A percentile compares a stretch with the other conserved stretches of the same genome.
These are phyloP conservation scores for Russula compacta DNA, from an alignment of 768 basidiomycete genomes.

Conservation along the genomic window DNA sequence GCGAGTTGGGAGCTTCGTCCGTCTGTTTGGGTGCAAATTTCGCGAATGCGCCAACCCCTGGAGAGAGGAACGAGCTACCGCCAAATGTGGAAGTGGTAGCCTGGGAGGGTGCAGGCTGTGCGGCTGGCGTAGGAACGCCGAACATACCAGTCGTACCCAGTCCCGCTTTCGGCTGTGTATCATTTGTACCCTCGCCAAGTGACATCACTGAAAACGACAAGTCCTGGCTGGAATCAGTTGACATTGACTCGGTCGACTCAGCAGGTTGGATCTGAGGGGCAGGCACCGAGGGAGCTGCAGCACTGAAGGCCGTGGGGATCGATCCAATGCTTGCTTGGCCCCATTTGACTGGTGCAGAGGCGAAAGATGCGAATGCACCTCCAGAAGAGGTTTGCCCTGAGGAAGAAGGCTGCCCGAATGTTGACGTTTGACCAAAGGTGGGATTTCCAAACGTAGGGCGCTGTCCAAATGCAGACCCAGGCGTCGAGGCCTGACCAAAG, in stretches of 20 bases:
- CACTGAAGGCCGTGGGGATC: background rate
- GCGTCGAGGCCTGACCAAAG: conserved; percentile 10
- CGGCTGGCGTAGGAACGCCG: conserved; percentile 20
- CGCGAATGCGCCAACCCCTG: conserved; percentile 27
- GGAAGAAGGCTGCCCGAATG: conserved; percentile 12
- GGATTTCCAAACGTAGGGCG: conserved; percentile 7
- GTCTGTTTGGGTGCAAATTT: conserved; percentile 13
- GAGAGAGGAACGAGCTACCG: conserved; percentile 21
- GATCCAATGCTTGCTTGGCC: conserved; percentile 20
- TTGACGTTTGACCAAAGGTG: conserved; percentile 8
- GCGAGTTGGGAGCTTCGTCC: conserved; percentile 8
- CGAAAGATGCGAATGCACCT: conserved; percentile 23
- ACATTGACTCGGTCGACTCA: conserved; percentile 11
- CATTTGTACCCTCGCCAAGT: conserved; percentile 19
- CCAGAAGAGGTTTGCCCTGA: conserved; percentile 6
- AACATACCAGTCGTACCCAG: conserved; percentile 21
- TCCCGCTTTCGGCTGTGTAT: conserved; percentile 13
- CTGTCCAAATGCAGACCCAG: conserved; percentile 15
- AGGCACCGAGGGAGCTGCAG: conserved; percentile 2
- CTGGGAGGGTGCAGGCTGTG: background rate
- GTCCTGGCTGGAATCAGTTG: conserved; percentile 17
- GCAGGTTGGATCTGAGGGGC: conserved; percentile 11
- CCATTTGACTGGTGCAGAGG: conserved; percentile 21
- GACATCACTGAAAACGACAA: conserved; percentile 24
- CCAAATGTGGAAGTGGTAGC: conserved; percentile 10